phyloP scores from a whole-genome alignment of 192 early-diverging fungal species.

The Entomortierella beljakovae region DNA sequence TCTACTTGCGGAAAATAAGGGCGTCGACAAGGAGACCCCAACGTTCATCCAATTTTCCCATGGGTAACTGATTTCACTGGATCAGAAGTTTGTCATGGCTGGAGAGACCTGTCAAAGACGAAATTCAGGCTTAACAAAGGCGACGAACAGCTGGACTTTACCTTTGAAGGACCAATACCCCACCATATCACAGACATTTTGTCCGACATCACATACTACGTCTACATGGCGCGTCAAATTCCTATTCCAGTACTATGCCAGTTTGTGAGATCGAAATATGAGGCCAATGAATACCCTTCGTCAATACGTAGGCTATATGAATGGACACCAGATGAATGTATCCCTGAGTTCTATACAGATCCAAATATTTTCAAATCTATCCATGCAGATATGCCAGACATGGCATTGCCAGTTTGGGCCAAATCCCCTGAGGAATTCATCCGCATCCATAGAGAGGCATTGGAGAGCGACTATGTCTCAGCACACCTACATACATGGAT shows the following conservation, averaged over 20 bases:
- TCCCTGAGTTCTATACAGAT: constrained; percentile 79
- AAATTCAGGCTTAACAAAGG: constrained; percentile 78
- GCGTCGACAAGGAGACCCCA: constrained; percentile 69
- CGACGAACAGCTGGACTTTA: constrained; percentile 77
- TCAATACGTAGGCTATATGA: constrained; percentile 71
- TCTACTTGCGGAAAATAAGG: constrained; percentile 53
- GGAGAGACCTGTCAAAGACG: constrained; percentile 72
- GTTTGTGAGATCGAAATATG: constrained; percentile 75
- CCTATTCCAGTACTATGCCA: constrained; percentile 73
- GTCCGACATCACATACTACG: constrained; percentile 77
- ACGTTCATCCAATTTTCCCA: constrained; percentile 76
- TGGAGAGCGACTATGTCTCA: constrained; percentile 82
- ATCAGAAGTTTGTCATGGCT: constrained; percentile 54
- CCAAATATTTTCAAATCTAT: constrained; percentile 72
- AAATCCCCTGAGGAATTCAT: constrained; percentile 84
- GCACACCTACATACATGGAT: constrained; percentile 86
- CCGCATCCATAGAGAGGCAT: constrained; percentile 79
- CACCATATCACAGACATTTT: constrained; percentile 78
- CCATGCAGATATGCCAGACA: constrained; percentile 74
- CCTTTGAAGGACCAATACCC: constrained; percentile 72
- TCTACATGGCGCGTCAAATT: constrained; percentile 73
- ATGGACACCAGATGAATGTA: constrained; percentile 82
- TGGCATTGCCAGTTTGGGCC: constrained; percentile 82
- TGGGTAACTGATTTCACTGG: constrained; percentile 80
- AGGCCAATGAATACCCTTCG: constrained; percentile 74